Base-by-base conservation (phyloP, 139 green algal species). In the Prasinococcaceae sp. region DNA sequence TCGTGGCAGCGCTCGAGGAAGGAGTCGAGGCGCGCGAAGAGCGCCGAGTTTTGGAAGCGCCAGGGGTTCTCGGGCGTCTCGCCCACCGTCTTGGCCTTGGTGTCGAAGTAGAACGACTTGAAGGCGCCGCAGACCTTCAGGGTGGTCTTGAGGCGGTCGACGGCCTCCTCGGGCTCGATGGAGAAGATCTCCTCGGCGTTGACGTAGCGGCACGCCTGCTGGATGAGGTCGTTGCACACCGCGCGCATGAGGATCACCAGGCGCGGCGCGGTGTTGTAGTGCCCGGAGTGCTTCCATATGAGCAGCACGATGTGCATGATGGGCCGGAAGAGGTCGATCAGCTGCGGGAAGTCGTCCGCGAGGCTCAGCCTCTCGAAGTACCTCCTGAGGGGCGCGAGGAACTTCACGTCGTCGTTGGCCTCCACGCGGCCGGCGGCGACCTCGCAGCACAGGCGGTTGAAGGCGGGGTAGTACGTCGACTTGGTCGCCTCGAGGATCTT, bases 171-270 rank as follows among this genome's bases (percentile, higher is more conserved):
- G 0, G 82, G 69, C 47, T 93, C 84, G 50, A 46, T 33, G 4
- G 42, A 37, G 36, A 70, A 56, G 9, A 70, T 65, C 37, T 70
- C 57, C 8, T 51, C 45, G 9, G 41, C 61, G 26, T 51, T 53
- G n/a, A 66, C 27, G 55, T 46, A 70, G 19, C 27, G 55, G 44
- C 51, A 54, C 22, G 49, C 53, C 38, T 28, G 83, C 66, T 72
- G 71, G 65, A 94, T 88, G 8, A 94, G 65, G 65, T 85, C 81
- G 68, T 92, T 90, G 76, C 79, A 90, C 23, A 90, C 75, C 68
- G 88, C 75, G 4, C 77, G 74, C 61, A 94, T 69, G 17, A 94
- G 65, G 16, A 84, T 81, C 6, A 88, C 82, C 40, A 93, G 71
- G 27, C 82, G 75, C 16, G 63, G 65, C 22, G 72, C 66, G 19